These are phyloP conservation scores for Lumnitzera racemosa DNA, from an alignment of 345 rosid genomes.

Conservation along the genomic window DNA sequence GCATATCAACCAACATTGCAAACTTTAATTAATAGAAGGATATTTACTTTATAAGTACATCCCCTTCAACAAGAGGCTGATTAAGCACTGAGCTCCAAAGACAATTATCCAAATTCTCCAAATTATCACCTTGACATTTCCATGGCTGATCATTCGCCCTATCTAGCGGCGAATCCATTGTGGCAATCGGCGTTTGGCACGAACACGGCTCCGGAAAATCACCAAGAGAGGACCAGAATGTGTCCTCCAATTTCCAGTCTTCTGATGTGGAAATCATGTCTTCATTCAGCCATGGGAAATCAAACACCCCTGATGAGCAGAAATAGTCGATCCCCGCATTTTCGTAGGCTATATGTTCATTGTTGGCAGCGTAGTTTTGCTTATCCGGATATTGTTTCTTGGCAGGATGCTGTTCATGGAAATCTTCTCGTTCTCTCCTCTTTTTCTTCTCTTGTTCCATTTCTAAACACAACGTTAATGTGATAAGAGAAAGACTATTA, in stretches of 20 bases:
- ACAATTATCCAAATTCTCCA: conserved; percentile 2
- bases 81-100: conserved; percentile 3
- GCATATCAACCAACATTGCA: too few relatives aligned
- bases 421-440: too few relatives aligned
- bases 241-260: conserved; percentile 5
- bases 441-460: too few relatives aligned
- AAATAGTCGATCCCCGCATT: neutral
- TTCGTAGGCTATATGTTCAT: too few relatives aligned
- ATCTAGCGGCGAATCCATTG: neutral
- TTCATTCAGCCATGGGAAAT: conserved; percentile 10
- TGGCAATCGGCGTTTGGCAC: neutral
- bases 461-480: too few relatives aligned
- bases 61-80: neutral
- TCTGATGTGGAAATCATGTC: conserved; percentile 4
- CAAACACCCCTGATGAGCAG: conserved; percentile 5
- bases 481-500: too few relatives aligned
- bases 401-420: too few relatives aligned
- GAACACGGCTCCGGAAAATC: conserved; percentile 1
- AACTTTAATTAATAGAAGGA: too few relatives aligned
- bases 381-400: too few relatives aligned
- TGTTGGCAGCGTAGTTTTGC: too few relatives aligned
- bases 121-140: neutral
- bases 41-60: too few relatives aligned
- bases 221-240: neutral
- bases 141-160: neutral